phyloP scores from a whole-genome alignment of 73 alveolate species.

The Paraurostyla sp. region DNA sequence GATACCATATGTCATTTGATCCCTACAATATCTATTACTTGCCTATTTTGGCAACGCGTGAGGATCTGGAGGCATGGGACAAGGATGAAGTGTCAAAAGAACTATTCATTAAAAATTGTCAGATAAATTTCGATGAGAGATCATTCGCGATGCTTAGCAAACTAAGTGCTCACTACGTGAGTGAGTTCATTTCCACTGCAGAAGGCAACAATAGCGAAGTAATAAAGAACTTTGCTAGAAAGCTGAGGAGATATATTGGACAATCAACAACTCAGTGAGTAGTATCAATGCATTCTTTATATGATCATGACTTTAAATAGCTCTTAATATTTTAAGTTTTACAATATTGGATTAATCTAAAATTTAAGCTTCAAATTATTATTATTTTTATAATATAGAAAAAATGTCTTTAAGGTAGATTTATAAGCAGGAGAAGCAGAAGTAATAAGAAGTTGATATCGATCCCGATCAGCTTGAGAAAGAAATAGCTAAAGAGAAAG shows the following conservation, averaged over 20 bases:
- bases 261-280: background rate
- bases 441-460: background rate
- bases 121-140: constrained; percentile 34
- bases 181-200: constrained; percentile 46
- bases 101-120: constrained; percentile 36
- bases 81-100: constrained; percentile 41
- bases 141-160: constrained; percentile 34
- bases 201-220: constrained; percentile 31
- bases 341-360: background rate
- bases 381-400: background rate
- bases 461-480: constrained; percentile 11
- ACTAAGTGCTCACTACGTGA: constrained; percentile 23
- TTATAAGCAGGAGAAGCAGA: constrained; percentile 49
- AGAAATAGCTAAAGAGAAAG: constrained; percentile 15
- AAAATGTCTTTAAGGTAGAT: constrained; percentile 48
- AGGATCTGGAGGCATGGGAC: constrained; percentile 48
- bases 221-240: constrained; percentile 13
- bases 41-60: constrained; percentile 27
- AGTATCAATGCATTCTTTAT: background rate
- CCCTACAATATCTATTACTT: constrained; percentile 37
- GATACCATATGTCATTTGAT: constrained; percentile 44
- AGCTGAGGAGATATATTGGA: constrained; percentile 24
- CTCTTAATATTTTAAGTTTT: background rate
- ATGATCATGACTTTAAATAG: background rate
- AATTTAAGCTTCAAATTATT: background rate